phyloP scores from a whole-genome alignment of 164 flowering plant genomes.

The Berberis thunbergii region DNA sequence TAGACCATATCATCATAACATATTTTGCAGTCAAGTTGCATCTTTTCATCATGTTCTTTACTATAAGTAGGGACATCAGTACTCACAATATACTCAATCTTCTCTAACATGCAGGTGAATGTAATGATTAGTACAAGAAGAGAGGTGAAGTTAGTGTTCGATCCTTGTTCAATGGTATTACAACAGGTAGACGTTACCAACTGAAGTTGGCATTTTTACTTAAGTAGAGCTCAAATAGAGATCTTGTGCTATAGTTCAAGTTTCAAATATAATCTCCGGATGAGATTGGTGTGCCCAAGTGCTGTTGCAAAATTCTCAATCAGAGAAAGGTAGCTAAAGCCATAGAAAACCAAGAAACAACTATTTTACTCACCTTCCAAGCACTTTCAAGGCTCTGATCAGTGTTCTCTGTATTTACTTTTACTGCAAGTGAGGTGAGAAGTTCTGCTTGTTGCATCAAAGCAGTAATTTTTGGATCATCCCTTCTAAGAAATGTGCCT shows the following conservation, averaged over 20 bases:
- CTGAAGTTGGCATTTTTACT: too few relatives aligned
- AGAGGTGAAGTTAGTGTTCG: too few relatives aligned
- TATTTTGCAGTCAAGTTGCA: neutral
- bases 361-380: slow-evolving; percentile 64
- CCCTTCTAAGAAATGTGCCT: slow-evolving; percentile 69
- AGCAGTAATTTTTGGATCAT: slow-evolving; percentile 78
- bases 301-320: neutral
- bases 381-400: slow-evolving; percentile 88
- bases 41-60: too few relatives aligned
- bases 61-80: too few relatives aligned
- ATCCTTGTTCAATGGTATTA: too few relatives aligned
- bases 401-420: slow-evolving; percentile 64
- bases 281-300: too few relatives aligned
- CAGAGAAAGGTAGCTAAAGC: neutral
- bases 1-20: neutral
- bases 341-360: neutral
- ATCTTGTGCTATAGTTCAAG: too few relatives aligned
- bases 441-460: slow-evolving; percentile 89
- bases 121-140: too few relatives aligned
- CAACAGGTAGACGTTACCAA: too few relatives aligned
- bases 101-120: too few relatives aligned
- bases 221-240: too few relatives aligned
- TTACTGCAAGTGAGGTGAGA: slow-evolving; percentile 78
- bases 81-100: neutral
- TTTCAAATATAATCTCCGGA: too few relatives aligned